These are phyloP conservation scores for Cystobasidium onofrii DNA, from an alignment of 768 basidiomycete species.

Conservation along the genomic window DNA sequence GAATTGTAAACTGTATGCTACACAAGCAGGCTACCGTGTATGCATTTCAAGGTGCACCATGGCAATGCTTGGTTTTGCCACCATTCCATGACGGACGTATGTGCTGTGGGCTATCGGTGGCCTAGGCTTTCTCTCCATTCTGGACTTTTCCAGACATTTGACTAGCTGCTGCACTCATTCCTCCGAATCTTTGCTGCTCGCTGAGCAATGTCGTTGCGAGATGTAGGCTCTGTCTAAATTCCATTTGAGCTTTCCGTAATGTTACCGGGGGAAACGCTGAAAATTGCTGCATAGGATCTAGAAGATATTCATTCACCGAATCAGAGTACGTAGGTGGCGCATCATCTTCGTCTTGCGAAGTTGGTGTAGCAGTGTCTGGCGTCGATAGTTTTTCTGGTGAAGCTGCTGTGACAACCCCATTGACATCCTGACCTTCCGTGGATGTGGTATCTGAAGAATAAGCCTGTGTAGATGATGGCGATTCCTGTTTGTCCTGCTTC, in stretches of 20 bases:
- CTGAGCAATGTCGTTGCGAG: neutral
- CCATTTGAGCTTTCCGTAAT: conserved; percentile 18
- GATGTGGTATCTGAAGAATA: neutral
- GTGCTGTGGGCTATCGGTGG: too few species aligned
- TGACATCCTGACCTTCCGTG: neutral
- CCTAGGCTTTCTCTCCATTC: neutral
- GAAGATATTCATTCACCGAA: conserved; percentile 14
- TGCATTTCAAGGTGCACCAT: too few species aligned
- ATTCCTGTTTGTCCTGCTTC: neutral
- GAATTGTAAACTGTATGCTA: too few species aligned
- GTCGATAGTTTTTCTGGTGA: neutral
- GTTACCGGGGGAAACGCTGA: conserved; percentile 23
- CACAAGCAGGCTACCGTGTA: too few species aligned
- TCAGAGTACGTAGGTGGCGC: conserved; percentile 21
- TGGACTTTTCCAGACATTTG: neutral
- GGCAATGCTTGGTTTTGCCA: too few species aligned
- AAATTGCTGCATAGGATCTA: conserved; percentile 27
- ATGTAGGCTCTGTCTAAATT: conserved; percentile 2
- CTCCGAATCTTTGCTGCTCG: neutral
- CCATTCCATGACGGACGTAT: too few species aligned
- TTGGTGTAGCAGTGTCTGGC: neutral
- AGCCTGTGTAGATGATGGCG: too few species aligned
- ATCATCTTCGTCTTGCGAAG: neutral
- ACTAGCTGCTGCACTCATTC: neutral
- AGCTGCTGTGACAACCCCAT: neutral